Base-by-base conservation (phyloP, 768 basidiomycete species). In the Epithele typhae region DNA sequence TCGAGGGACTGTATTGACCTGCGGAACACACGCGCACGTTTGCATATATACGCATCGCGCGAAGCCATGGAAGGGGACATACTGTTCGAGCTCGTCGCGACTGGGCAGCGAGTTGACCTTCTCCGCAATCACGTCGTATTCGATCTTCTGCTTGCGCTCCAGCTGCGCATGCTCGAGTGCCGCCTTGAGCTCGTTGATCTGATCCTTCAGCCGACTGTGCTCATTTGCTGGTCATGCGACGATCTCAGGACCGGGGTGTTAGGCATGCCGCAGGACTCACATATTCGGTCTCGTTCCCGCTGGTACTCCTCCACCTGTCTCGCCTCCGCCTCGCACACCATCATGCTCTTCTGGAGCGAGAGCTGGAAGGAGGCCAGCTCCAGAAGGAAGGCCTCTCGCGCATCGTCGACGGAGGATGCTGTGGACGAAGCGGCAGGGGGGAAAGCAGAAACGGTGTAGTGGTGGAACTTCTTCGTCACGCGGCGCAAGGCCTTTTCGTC, bases 281-380 rank as follows among this genome's bases (percentile, higher is more conserved):
- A 87, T 58, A 91, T 87, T 51, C 78, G 67, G 55, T 78, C 74
- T 39, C 78, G 76, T 57, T 89, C 87, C 36, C 75, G 71, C 55
- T 88, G 77, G 59, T 92, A 92, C 62, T 90, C 84, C 57, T 88
- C 82, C 1, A 91, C 89, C 66, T 92, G 88, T 57, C 89, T 74
- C 43, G 79, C 77, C 68, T 92, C 90, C 7, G 89, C 91, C 59
- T 91, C 84, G 57, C 87, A 91, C 37, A 89, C 82, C 80, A 92
- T 86, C 27, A 74, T 70, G 54, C 79, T 85, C 67, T 92, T 92
- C 68, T 83, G 79, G 54, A 92, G 68, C 45, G 78, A 66, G 49
- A 91, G 63, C 61, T 87, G 79, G 59, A 91, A 91, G 10, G 85
- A 78, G 38, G 81, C 79, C 17, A 92, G 64, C 63, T 92, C 90